Conservation (phyloP, 345 rosid species). For the Excoecaria cochinchinensis region DNA sequence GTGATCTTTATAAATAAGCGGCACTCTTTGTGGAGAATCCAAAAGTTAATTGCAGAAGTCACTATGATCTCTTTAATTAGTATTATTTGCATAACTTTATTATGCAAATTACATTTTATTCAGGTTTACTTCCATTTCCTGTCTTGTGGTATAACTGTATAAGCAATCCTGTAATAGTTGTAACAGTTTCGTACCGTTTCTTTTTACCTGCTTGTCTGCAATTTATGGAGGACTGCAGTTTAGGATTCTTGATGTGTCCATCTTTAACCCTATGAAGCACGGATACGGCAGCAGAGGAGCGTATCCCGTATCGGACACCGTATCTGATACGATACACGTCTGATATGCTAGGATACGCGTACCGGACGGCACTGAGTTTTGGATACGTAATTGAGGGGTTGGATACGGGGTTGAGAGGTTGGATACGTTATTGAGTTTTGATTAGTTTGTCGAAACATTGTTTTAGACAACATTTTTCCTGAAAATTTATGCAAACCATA, state of each 20-base stretch:
- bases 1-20: background rate
- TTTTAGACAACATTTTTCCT: background rate
- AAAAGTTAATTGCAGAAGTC: background rate
- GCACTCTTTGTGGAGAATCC: background rate
- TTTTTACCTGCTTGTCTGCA: background rate
- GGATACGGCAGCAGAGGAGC: too few relatives aligned
- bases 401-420: too few relatives aligned
- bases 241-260: background rate
- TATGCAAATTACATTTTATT: background rate
- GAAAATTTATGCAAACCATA: constrained; percentile 17
- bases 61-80: background rate
- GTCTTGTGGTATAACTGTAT: background rate
- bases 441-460: too few relatives aligned
- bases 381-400: too few relatives aligned
- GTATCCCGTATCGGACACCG: too few relatives aligned
- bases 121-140: background rate
- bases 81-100: background rate
- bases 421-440: too few relatives aligned
- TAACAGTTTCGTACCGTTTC: background rate
- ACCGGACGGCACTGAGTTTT: too few relatives aligned
- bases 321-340: too few relatives aligned
- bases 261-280: too few relatives aligned
- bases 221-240: background rate
- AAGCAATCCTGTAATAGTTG: background rate
- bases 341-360: too few relatives aligned